A percentile compares a stretch with the other conserved stretches of the same genome.
phyloP scores from a whole-genome alignment of 2,329 filamentous ascomycete genomes.

The Pestalotiopsis sp. region DNA sequence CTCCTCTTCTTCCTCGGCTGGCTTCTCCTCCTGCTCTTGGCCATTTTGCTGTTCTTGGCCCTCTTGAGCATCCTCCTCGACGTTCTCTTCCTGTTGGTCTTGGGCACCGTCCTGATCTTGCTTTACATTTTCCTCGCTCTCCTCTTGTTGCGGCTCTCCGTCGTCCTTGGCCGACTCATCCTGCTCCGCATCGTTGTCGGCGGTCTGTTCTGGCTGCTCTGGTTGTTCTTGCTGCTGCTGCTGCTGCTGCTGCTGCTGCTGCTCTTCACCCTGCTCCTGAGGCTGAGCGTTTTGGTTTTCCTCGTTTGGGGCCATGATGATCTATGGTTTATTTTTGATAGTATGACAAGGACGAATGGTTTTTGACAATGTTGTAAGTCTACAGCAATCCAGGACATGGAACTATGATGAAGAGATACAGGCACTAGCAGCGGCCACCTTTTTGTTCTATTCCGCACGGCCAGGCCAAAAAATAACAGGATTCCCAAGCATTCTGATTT shows the following conservation, averaged over 20 bases:
- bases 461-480: background rate
- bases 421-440: background rate
- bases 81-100: background rate
- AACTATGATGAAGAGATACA: background rate
- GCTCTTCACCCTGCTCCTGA: slow-evolving; percentile 4
- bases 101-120: background rate
- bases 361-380: background rate
- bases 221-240: background rate
- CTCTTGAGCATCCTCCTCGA: background rate
- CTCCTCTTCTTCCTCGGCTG: slow-evolving; percentile 13
- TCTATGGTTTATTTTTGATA: background rate
- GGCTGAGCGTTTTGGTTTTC: background rate
- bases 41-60: slow-evolving; percentile 16
- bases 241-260: slow-evolving; percentile 5
- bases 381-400: background rate
- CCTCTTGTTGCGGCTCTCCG: slow-evolving; percentile 10
- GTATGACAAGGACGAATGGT: background rate
- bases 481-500: background rate
- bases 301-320: slow-evolving; percentile 5
- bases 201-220: background rate
- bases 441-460: slow-evolving; percentile 7
- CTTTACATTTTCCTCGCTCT: slow-evolving; percentile 16
- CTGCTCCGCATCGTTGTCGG: background rate
- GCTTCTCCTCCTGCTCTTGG: slow-evolving; percentile 17
- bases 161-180: background rate